Evolutionary conservation across 495 filamentous ascomycete genomes (phyloP), one percentile per base, ranked within the genome.

Genomic region (Talaromyces adpressus): DNA sequence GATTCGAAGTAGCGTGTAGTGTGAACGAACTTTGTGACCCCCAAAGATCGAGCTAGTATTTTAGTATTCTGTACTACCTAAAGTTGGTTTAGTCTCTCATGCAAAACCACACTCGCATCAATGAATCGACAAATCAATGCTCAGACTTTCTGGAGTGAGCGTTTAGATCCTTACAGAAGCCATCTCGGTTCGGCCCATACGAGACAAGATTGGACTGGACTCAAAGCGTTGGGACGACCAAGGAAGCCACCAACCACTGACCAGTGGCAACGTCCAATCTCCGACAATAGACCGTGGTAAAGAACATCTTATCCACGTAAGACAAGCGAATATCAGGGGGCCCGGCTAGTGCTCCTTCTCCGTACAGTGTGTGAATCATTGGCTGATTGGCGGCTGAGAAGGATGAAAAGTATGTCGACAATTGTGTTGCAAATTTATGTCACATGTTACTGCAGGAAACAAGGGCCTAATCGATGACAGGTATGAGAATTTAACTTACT

Each of bases 211-310:
- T 20, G n/a, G 41, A 47, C n/a, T 7, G 45, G 45, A 18, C 22
- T 4, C 36, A 41, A 49, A 49, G 16, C 18, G 2, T 18, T 49
- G 45, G n/a, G 45, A 49, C 14, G 14, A 41, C 14, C 36, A 41
- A 20, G 45, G 45, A 56, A 56, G 52, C 23, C 22, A 56, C 52
- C 52, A 29, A 56, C 52, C 22, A 56, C 52, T 23, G n/a, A 56
- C 52, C 52, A 29, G 52, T 56, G 52, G 52, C 56, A 58, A 36
- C 27, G 23, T 22, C 20, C 56, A 58, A 58, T 36, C 56, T 58
- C 56, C 56, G 56, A 58, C 29, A 58, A 18, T 58, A 58, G 29
- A 58, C 56, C 56, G 27, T 58, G 16, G 56, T 32, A 58, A 36
- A 25, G 7, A 58, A 58, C 27, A 16, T 6, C 16, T 32, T 30